Conservation (phyloP, 2,329 filamentous ascomycete species). For the Alternaria alternata region DNA sequence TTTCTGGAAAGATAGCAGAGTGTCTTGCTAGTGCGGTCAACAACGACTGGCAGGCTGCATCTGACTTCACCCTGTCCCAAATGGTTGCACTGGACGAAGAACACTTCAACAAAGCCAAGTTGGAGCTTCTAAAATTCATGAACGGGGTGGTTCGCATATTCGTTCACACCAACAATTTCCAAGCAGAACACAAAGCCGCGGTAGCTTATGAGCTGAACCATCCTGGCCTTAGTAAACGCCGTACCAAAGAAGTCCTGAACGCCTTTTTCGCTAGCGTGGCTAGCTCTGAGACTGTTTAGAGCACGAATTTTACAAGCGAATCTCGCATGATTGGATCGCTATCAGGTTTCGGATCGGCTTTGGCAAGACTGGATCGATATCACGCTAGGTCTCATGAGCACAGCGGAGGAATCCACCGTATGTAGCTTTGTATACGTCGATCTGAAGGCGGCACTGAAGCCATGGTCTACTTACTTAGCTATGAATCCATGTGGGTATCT, state of each 20-base stretch:
- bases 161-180: too few relatives aligned
- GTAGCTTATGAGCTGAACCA: too few relatives aligned
- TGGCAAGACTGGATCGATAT: too few relatives aligned
- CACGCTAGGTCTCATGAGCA: rapidly evolving
- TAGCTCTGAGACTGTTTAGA: background rate
- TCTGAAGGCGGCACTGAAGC: rapidly evolving
- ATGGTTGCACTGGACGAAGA: too few relatives aligned
- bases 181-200: too few relatives aligned
- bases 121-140: background rate
- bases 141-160: too few relatives aligned
- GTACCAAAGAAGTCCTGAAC: too few relatives aligned
- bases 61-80: too few relatives aligned
- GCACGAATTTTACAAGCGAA: rapidly evolving
- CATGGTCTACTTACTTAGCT: background rate
- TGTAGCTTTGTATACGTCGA: background rate
- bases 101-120: too few relatives aligned
- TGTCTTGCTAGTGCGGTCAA: background rate
- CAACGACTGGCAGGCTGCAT: too few relatives aligned
- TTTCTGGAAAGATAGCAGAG: background rate
- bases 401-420: background rate
- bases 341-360: background rate
- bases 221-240: too few relatives aligned
- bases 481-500: rapidly evolving
- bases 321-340: background rate
- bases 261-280: too few relatives aligned